Base-by-base conservation (phyloP, 768 basidiomycete genomes). In the Tubosaeta sp. region DNA sequence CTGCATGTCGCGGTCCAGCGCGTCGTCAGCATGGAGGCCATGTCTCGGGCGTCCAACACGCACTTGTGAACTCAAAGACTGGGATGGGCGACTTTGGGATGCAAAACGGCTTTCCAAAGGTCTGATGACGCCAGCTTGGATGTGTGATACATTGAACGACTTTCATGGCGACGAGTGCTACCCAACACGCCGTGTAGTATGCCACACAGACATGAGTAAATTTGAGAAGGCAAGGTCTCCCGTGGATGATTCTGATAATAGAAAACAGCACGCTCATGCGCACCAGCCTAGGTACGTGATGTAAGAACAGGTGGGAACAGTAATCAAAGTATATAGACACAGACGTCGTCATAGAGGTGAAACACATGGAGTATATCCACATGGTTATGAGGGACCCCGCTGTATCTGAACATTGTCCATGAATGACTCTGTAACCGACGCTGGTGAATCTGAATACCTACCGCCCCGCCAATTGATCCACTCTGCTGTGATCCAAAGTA, bases 201-300 rank as follows among this genome's bases (percentile, higher is more conserved):
- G 12, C 41, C 11, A 37, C 55, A 25, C 59, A 49, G 5, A 26
- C 53, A 17, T 51, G 50, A 38, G 58, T 52, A 39, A 57, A 49
- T 41, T 37, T 52, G 11, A 54, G 55, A 33, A 54, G 48, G 25
- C 5, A 32, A 22, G 42, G 5, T 14, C 29, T 39, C 37, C 43
- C 51, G 6, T 50, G 48, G 33, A 55, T 27, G 16, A 63, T 53
- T 17, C 61, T 55, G 51, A 50, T 55, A 22, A 63, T 59, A 17
- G 61, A 63, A 32, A 59, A 55, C 17, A 63, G 39, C 19, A 62
- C 34, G 44, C 61, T 63, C 55, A 57, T 53, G 38, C 54, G 60
- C 5, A 50, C 55, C 19, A 50, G 9, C 60, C 61, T 62, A 39
- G 8, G 35, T 35, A 17, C 22, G 17, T 14, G 12, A 8, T 4